Evolutionary conservation across 73 alveolate genomes (phyloP).

Genomic region (Paraurostyla sp.): DNA sequence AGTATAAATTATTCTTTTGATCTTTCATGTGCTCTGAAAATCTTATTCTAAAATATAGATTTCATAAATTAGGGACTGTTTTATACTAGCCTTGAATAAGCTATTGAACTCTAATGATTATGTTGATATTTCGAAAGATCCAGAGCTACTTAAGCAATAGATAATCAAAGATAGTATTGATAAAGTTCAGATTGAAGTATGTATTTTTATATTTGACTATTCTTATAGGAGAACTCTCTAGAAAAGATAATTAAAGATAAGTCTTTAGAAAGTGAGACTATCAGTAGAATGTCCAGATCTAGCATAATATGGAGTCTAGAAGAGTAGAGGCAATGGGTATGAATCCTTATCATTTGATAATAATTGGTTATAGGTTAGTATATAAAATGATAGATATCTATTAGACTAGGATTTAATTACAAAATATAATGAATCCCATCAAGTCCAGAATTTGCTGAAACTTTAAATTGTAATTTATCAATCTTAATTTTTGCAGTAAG

Average conservation of each 20-base stretch:
- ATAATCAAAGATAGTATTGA: neutral
- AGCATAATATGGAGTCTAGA: neutral
- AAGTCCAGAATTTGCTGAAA: neutral
- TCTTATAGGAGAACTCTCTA: neutral
- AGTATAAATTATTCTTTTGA: neutral
- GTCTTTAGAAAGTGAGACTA: neutral
- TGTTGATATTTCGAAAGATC: no score
- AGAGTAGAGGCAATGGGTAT: neutral
- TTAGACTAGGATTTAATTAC: neutral
- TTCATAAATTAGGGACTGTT: neutral
- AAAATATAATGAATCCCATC: neutral
- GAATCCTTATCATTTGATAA: neutral
- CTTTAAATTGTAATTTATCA: neutral
- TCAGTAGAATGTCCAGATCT: neutral
- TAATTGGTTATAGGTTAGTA: neutral
- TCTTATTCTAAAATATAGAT: neutral
- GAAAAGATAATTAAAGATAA: neutral
- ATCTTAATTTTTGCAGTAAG: neutral
- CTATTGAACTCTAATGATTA: no score
- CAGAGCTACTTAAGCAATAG: no score
- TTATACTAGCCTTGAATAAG: no score
- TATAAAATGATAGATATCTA: slow-evolving; percentile 20
- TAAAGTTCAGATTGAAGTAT: neutral
- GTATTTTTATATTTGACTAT: neutral
- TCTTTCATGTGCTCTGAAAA: neutral